Percentiles rank a stretch among this genome's conserved stretches.
phyloP scores from a whole-genome alignment of 1,284 basidiomycete genomes.

The Heliocybe sulcata region DNA sequence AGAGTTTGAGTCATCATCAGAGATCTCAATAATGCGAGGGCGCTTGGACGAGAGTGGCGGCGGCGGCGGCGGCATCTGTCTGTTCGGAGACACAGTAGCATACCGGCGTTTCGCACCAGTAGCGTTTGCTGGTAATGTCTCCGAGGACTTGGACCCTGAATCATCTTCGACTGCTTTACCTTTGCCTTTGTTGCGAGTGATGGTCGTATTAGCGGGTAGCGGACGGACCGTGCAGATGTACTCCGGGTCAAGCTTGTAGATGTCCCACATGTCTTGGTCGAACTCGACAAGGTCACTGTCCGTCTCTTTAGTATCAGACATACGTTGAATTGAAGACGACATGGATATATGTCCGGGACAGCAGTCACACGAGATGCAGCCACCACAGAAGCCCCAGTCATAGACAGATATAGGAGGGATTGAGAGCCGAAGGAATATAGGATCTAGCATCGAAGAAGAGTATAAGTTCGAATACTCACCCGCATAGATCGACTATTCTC shows the following conservation, averaged over 20 bases:
- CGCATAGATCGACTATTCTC: slow-evolving; percentile 53
- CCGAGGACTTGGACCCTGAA: neutral
- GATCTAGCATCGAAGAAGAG: neutral
- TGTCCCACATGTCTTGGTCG: slow-evolving; percentile 74
- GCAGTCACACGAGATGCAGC: no score
- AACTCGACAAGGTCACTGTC: slow-evolving; percentile 40
- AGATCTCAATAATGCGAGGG: neutral
- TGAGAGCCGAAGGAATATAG: no score
- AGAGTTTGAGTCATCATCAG: neutral
- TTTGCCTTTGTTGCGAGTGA: slow-evolving; percentile 20
- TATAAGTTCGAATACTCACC: no score
- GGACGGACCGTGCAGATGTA: slow-evolving; percentile 56
- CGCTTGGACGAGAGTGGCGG: neutral
- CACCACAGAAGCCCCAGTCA: no score
- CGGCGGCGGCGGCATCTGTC: neutral
- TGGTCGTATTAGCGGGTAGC: slow-evolving; percentile 33
- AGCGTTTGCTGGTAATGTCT: neutral
- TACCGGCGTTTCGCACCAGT: neutral
- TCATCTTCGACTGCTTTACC: neutral
- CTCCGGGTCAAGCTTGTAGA: slow-evolving; percentile 67
- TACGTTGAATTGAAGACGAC: no score
- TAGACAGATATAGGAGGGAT: no score
- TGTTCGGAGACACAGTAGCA: neutral
- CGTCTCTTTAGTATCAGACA: neutral
- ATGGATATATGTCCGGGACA: no score